These are phyloP conservation scores for Gaertneriomyces semiglobifer DNA, from an alignment of 192 early-diverging fungal genomes.

Conservation along the genomic window DNA sequence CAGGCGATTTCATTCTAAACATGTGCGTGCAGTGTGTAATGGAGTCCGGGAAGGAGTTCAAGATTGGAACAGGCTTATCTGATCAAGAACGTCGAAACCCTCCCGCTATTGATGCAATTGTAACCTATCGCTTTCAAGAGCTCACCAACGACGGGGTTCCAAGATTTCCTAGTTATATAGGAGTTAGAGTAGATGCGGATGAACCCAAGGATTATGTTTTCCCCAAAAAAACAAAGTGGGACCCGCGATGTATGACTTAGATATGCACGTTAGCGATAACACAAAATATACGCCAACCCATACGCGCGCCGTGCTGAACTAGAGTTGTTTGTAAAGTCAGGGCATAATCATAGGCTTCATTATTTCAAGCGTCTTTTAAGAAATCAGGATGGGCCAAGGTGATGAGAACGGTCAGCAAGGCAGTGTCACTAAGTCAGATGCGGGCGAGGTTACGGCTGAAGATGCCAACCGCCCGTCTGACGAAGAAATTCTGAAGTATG, in stretches of 20 bases:
- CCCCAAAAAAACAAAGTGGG: no score
- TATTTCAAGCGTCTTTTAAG: no score
- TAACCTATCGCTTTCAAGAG: constrained; percentile 53
- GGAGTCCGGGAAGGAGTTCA: constrained; percentile 61
- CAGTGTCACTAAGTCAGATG: no score
- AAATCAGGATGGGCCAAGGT: no score
- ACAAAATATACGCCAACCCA: no score
- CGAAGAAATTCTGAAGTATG: constrained; percentile 47
- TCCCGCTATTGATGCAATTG: constrained; percentile 48
- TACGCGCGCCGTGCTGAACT: no score
- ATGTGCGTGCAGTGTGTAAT: constrained; percentile 42
- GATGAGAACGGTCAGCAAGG: no score
- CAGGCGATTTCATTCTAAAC: background rate
- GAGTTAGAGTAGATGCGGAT: constrained; percentile 31
- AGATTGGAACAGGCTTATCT: constrained; percentile 65
- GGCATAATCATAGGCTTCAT: no score
- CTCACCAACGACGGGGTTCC: constrained; percentile 42
- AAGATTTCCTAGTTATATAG: constrained; percentile 45
- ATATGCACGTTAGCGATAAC: no score
- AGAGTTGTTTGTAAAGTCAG: no score
- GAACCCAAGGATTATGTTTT: no score
- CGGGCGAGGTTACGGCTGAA: background rate
- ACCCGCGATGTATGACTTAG: no score
- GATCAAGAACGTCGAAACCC: constrained; percentile 57
- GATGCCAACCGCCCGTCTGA: constrained; percentile 38